A percentile compares a stretch with the other conserved stretches of the same genome.
phyloP scores from a whole-genome alignment of 2,329 filamentous ascomycete genomes.

The Sclerotinia subarctica region DNA sequence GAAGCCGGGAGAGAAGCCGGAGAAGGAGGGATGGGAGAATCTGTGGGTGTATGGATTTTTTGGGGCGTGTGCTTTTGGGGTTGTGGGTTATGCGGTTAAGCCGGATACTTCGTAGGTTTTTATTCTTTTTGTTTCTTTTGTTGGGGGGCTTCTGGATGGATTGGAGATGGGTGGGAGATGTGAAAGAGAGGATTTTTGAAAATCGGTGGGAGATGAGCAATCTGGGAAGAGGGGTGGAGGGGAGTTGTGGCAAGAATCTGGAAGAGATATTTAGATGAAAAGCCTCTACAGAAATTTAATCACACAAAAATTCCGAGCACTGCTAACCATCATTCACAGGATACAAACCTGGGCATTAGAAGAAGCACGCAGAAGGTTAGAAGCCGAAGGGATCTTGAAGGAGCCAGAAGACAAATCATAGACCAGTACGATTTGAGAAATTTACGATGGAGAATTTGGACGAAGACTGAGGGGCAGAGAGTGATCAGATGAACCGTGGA shows the following conservation, averaged over 20 bases:
- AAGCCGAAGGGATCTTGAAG: constrained; percentile 88
- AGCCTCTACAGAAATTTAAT: background rate
- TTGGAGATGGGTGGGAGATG: background rate
- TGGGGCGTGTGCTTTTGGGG: constrained; percentile 69
- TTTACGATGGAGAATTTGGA: background rate
- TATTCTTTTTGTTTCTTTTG: constrained; percentile 21
- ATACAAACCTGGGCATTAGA: constrained; percentile 99
- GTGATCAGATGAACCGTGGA: background rate
- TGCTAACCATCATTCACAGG: constrained; percentile 47
- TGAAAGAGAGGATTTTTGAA: constrained; percentile 2
- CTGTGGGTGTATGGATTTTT: constrained; percentile 82
- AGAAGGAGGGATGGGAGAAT: constrained; percentile 95
- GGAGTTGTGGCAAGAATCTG: background rate
- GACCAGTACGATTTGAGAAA: background rate
- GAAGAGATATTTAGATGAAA: background rate
- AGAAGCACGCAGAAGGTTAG: constrained; percentile 90
- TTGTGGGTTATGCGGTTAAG: constrained; percentile 89
- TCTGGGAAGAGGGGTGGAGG: constrained; percentile 5
- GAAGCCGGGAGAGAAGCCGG: constrained; percentile 90
- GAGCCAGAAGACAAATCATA: constrained; percentile 56
- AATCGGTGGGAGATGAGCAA: background rate
- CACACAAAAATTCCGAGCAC: background rate
- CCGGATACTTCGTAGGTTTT: constrained; percentile 92
- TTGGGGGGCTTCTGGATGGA: background rate
- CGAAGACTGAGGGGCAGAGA: background rate